A percentile compares a stretch with the other conserved stretches of the same genome.
phyloP scores from a whole-genome alignment of 2,329 filamentous ascomycete species.

The Epichloe sp. region DNA sequence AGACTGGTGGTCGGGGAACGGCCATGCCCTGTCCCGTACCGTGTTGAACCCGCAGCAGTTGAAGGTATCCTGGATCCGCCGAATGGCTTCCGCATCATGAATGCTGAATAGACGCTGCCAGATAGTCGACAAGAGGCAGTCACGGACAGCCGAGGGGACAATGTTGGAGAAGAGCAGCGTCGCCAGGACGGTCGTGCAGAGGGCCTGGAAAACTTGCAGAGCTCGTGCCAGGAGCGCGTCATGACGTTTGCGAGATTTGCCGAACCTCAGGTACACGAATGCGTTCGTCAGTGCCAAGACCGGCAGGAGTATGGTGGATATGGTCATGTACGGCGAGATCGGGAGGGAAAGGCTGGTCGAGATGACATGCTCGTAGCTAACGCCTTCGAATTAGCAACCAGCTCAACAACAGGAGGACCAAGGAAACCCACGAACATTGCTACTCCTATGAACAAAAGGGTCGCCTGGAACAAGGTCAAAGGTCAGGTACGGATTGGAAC shows the following conservation, averaged over 20 bases:
- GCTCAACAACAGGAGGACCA: not conserved
- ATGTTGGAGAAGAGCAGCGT: conserved; percentile 10
- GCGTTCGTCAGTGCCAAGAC: not conserved
- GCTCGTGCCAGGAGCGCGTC: not conserved
- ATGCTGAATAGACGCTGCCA: conserved; percentile 13
- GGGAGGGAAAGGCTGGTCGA: conserved; percentile 3
- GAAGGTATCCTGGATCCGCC: conserved; percentile 46
- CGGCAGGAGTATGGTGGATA: conserved; percentile 1
- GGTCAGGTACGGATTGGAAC: not conserved
- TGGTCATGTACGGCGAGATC: conserved; percentile 1
- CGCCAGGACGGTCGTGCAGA: conserved; percentile 6
- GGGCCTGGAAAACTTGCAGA: conserved; percentile 6
- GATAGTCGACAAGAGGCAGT: conserved; percentile 8
- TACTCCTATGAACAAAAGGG: not conserved
- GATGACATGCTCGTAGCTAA: conserved; percentile 2
- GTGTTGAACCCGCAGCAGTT: conserved; percentile 49
- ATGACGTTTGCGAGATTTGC: not conserved
- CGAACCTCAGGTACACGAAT: not conserved
- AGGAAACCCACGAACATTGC: conserved; percentile 1
- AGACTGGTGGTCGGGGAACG: conserved; percentile 28
- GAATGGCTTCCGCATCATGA: conserved; percentile 36
- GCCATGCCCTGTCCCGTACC: conserved; percentile 43
- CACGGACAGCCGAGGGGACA: conserved; percentile 3
- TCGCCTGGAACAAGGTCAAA: not conserved
- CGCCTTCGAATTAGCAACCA: not conserved